phyloP scores from a whole-genome alignment of 1,139 yeast genomes.

The Scheffersomyces cryptocercus region DNA sequence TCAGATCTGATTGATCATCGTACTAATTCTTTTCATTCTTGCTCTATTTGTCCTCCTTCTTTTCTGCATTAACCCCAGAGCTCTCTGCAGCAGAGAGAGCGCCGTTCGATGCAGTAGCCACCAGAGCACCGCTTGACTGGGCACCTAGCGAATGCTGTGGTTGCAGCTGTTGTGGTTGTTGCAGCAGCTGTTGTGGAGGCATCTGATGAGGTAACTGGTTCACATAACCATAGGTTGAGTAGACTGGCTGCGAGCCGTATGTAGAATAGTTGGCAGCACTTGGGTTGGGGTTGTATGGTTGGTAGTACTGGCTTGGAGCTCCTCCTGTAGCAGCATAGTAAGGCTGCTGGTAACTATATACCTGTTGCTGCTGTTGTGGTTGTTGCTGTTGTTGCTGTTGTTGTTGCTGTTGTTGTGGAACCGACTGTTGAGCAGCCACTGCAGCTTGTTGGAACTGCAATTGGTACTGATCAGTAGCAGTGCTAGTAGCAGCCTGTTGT shows the following conservation, averaged over 20 bases:
- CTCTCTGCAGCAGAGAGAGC: not conserved
- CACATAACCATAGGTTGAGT: conserved; percentile 17
- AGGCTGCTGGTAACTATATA: conserved; percentile 20
- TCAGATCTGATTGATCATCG: too few relatives aligned
- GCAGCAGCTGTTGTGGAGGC: conserved; percentile 9
- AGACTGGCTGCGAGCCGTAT: conserved; percentile 22
- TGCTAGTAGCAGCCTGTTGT: conserved; percentile 9
- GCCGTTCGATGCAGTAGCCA: not conserved
- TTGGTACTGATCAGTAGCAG: conserved; percentile 9
- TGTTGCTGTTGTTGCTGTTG: conserved; percentile 10
- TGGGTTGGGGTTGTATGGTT: conserved; percentile 16
- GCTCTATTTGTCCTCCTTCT: conserved; percentile 1
- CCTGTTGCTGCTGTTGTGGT: conserved; percentile 9
- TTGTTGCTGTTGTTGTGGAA: conserved; percentile 11
- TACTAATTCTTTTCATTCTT: too few relatives aligned
- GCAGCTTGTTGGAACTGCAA: conserved; percentile 14
- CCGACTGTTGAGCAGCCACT: conserved; percentile 5
- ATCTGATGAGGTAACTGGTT: conserved; percentile 11
- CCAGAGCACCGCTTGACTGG: not conserved
- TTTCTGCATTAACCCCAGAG: not conserved
- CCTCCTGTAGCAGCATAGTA: conserved; percentile 11
- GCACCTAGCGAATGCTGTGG: conserved; percentile 1
- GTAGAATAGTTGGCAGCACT: conserved; percentile 15
- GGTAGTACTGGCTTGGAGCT: conserved; percentile 20
- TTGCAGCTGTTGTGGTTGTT: conserved; percentile 4